Conservation (phyloP, 352 stramenopile species). For the Phytophthora cajani region DNA sequence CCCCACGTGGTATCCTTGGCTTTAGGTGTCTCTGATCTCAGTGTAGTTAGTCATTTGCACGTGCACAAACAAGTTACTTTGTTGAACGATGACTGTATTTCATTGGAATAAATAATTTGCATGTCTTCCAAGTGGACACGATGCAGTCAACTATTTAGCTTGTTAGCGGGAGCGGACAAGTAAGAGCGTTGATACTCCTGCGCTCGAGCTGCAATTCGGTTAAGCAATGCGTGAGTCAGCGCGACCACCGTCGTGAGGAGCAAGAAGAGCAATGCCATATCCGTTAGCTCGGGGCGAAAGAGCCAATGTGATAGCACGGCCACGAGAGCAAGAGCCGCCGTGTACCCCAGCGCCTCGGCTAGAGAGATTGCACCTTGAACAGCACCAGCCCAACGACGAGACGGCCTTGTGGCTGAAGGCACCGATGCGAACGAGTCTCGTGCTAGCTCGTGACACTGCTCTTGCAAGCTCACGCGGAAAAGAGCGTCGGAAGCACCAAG, state of each 20-base stretch:
- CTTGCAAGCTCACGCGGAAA: constrained; percentile 68
- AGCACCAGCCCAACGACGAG: constrained; percentile 48
- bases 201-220: constrained; percentile 33
- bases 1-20: constrained; percentile 87
- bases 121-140: constrained; percentile 8
- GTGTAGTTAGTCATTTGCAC: constrained; percentile 24
- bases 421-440: constrained; percentile 14
- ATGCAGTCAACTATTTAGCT: constrained; percentile 3
- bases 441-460: constrained; percentile 56
- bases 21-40: constrained; percentile 49
- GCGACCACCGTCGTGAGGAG: constrained; percentile 66
- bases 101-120: constrained; percentile 38
- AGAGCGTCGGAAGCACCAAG: constrained; percentile 63
- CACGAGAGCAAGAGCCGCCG: constrained; percentile 55
- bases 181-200: constrained; percentile 31
- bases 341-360: constrained; percentile 63
- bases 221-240: constrained; percentile 59
- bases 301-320: constrained; percentile 66
- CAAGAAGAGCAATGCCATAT: constrained; percentile 71
- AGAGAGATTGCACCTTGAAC: constrained; percentile 58
- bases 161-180: background rate
- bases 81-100: constrained; percentile 20
- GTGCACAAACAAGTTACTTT: constrained; percentile 17
- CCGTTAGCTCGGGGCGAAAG: constrained; percentile 54
- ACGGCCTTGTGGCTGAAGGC: background rate